Evolutionary conservation across 2,329 filamentous ascomycete genomes (phyloP), one percentile per base, ranked within the genome.

Genomic region (Arthrobotrys pseudoclavata): DNA sequence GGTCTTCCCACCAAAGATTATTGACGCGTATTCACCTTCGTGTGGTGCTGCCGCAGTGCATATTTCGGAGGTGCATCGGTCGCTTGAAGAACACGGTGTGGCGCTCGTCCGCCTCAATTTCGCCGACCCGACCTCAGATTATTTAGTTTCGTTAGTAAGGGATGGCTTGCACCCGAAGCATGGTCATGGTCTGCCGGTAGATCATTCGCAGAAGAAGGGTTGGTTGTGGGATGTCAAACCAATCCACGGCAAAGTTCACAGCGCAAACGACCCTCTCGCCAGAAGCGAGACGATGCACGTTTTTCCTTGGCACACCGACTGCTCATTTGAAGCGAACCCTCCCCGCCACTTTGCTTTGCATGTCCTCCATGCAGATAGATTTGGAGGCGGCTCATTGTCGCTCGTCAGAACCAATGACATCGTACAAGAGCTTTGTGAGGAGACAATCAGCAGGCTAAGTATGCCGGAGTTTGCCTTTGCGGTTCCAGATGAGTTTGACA

Each of bases 401-500:
- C 60, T 82, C 45, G 70, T 82, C 5, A 63, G 75, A 1, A 67
- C 81, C 4, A 61, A 71, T 20, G 50, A 69, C 6, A 57, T 82
- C 4, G 29, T 82, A 12, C 45, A 78, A n/a, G 63, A 67, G 6
- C 63, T 82, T 1, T 68, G 61, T 7, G 55, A 70, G 6, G 55
- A 69, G 4, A 63, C 79, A 1, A 47, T 79, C 1, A 69, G 68
- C 29, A 69, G 69, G 4, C 69, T 82, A 3, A 80, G 70, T 5
- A 48, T 42, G n/a, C 72, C 78, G 7, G 70, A 80, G 18, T 82
- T 80, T 47, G 62, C 48, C 10, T 79, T 82, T 45, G 60, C 47
- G 1, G 82, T 84, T 3, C 83, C 83, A 3, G 75, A 79, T 0
- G 83, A 84, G 68, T 84, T 84, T 61, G 57, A 80, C 9, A 84